A percentile compares a stretch with the other conserved stretches of the same genome.
phyloP scores from a whole-genome alignment of 2,329 filamentous ascomycete species.

The Claviceps paspali region DNA sequence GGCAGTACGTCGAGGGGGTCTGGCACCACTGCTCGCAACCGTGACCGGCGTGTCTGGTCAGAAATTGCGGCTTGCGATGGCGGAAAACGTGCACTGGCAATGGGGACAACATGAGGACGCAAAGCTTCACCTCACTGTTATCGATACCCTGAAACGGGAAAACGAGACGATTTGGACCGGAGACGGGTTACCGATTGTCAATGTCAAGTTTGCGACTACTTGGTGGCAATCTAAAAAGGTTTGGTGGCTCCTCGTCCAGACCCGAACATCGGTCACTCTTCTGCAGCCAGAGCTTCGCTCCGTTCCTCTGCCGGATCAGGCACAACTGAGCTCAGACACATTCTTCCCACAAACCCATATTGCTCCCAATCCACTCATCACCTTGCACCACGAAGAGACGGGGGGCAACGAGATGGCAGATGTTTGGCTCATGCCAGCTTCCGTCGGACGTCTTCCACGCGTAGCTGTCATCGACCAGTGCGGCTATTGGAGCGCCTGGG shows the following conservation, averaged over 20 bases:
- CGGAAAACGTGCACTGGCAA: slow-evolving; percentile 35
- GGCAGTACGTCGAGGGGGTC: slow-evolving; percentile 13
- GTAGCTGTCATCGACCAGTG: slow-evolving; percentile 49
- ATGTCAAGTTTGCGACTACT: slow-evolving; percentile 33
- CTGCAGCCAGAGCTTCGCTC: slow-evolving; percentile 34
- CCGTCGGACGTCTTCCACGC: slow-evolving; percentile 35
- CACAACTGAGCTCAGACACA: slow-evolving; percentile 2
- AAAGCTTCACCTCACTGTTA: slow-evolving; percentile 30
- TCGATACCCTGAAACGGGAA: slow-evolving; percentile 26
- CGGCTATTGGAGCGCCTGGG: slow-evolving; percentile 55
- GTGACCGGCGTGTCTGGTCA: slow-evolving; percentile 43
- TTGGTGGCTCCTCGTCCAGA: slow-evolving; percentile 40
- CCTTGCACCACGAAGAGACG: slow-evolving; percentile 34
- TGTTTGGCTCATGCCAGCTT: slow-evolving; percentile 45
- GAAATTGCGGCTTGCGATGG: slow-evolving; percentile 36
- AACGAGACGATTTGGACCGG: slow-evolving; percentile 39
- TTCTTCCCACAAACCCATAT: slow-evolving; percentile 32
- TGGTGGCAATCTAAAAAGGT: slow-evolving; percentile 20
- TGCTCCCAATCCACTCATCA: slow-evolving; percentile 37
- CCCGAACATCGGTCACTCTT: slow-evolving; percentile 33
- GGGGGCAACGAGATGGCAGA: slow-evolving; percentile 44
- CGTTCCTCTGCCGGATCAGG: slow-evolving; percentile 16
- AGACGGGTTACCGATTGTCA: slow-evolving; percentile 32
- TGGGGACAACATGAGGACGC: slow-evolving; percentile 33
- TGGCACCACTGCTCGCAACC: slow-evolving; percentile 27